phyloP scores from a whole-genome alignment of 2,329 filamentous ascomycete species.

The Chaetomium sp. region DNA sequence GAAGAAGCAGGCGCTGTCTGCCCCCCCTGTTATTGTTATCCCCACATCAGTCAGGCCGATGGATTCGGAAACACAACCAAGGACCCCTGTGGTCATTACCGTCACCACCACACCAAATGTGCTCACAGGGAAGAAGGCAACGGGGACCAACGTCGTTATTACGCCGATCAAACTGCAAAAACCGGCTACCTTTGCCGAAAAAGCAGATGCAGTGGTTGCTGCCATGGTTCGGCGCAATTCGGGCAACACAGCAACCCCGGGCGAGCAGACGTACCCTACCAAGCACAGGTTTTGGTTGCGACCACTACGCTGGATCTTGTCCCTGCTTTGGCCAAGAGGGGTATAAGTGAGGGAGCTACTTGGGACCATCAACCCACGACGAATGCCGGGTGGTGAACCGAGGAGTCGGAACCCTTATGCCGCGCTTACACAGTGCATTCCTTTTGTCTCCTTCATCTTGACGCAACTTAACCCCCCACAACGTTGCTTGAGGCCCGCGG shows the following conservation, averaged over 20 bases:
- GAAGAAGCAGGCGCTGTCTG: neutral
- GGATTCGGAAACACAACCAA: neutral
- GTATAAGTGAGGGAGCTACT: neutral
- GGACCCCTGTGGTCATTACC: neutral
- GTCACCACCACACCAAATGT: neutral
- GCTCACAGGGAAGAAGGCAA: neutral
- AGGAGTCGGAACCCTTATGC: neutral
- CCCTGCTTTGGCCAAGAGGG: conserved; percentile 6
- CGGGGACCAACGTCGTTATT: neutral
- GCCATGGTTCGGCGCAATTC: conserved; percentile 9
- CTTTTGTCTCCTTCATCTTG: no score
- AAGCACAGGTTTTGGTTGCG: conserved; percentile 3
- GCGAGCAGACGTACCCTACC: neutral
- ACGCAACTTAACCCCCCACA: no score
- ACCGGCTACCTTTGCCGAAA: conserved; percentile 3
- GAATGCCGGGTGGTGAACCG: neutral
- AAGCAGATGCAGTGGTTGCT: conserved; percentile 3
- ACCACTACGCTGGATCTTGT: conserved; percentile 5
- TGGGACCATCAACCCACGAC: no score
- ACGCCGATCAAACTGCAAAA: neutral
- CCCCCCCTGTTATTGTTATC: neutral
- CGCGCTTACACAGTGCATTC: neutral
- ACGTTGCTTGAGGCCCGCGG: no score
- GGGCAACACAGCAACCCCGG: neutral
- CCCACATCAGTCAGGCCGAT: neutral